phyloP scores from a whole-genome alignment of 441 rosid genomes.

The Adansonia rubrostipa region DNA sequence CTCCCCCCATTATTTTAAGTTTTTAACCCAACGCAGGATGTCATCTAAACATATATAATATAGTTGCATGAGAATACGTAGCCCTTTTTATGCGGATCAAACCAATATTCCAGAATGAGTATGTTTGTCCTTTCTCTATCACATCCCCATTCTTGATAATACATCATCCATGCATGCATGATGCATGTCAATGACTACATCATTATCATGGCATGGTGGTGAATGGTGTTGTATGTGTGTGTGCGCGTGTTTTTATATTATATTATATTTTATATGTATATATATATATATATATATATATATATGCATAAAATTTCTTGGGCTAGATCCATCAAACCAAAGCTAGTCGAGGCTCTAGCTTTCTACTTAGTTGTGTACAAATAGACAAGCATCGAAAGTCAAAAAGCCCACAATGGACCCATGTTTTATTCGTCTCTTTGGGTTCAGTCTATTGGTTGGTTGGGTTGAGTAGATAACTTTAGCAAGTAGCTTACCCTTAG shows the following conservation, averaged over 20 bases:
- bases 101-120: slow-evolving; percentile 40
- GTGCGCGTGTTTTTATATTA: too few species aligned
- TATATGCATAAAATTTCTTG: neutral
- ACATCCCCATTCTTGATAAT: neutral
- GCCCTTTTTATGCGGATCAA: slow-evolving; percentile 35
- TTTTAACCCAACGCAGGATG: slow-evolving; percentile 15
- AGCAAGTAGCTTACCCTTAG: neutral
- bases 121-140: slow-evolving; percentile 37
- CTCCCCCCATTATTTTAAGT: slow-evolving; percentile 20
- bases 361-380: neutral
- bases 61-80: slow-evolving; percentile 26
- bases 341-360: neutral
- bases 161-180: neutral
- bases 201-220: neutral
- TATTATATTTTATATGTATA: too few species aligned
- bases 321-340: neutral
- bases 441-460: neutral
- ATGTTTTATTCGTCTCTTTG: neutral
- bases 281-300: too few species aligned
- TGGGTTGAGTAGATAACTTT: neutral
- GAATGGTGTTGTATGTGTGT: neutral
- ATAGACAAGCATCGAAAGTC: neutral
- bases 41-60: slow-evolving; percentile 16
- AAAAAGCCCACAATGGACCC: neutral
- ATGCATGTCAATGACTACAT: neutral